These are phyloP conservation scores for Larix sibirica DNA, from an alignment of 83 land plant genomes.

Conservation along the genomic window DNA sequence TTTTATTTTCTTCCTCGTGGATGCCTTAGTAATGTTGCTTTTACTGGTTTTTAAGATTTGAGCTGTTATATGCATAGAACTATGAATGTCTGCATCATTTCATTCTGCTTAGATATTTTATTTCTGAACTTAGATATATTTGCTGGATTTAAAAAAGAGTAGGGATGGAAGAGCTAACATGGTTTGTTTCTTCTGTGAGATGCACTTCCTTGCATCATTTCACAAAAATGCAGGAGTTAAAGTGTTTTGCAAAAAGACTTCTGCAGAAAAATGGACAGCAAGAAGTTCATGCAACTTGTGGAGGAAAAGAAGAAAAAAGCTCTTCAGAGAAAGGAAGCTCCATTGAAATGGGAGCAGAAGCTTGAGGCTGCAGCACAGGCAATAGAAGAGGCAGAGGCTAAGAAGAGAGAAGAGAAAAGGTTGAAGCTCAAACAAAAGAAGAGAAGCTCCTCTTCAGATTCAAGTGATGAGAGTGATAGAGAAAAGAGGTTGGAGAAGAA, in stretches of 20 bases:
- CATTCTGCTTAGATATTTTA: no score
- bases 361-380: constrained; percentile 84
- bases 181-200: constrained; percentile 87
- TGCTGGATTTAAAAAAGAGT: no score
- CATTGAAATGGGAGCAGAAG: constrained; percentile 87
- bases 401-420: constrained; percentile 40
- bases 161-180: constrained; percentile 65
- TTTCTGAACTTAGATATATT: no score
- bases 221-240: constrained; percentile 72
- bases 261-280: constrained; percentile 70
- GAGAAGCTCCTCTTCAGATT: constrained; percentile 37
- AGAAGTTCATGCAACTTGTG: constrained; percentile 80
- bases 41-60: no score
- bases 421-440: constrained; percentile 41
- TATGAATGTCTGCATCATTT: no score
- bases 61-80: no score
- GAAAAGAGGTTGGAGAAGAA: constrained; percentile 39
- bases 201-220: constrained; percentile 91
- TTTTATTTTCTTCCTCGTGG: no score
- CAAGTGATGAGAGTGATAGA: constrained; percentile 50
- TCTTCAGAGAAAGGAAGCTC: constrained; percentile 83
- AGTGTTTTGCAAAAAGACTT: constrained; percentile 23
- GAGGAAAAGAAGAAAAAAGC: constrained; percentile 87
- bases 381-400: constrained; percentile 74
- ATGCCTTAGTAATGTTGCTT: no score